These are phyloP conservation scores for Pseudogymnoascus sp. DNA, from an alignment of 2,329 filamentous ascomycete genomes.

Conservation along the genomic window DNA sequence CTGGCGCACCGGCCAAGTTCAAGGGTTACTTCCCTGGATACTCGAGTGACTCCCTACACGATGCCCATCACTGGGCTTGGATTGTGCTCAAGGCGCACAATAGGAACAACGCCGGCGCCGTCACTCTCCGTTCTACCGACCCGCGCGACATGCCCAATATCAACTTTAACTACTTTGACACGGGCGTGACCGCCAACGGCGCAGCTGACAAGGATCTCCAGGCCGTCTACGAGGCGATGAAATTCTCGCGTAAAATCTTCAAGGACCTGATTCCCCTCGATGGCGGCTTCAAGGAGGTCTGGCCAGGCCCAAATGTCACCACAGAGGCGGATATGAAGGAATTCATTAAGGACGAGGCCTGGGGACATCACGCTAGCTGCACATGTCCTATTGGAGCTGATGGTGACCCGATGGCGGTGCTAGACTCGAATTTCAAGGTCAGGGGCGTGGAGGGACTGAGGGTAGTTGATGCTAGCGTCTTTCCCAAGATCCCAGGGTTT, in stretches of 20 bases:
- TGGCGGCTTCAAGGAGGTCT: constrained; percentile 36
- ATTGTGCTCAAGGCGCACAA: constrained; percentile 53
- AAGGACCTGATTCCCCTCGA: constrained; percentile 35
- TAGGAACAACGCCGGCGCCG: constrained; percentile 53
- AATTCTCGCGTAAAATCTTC: constrained; percentile 29
- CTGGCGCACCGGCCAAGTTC: constrained; percentile 25
- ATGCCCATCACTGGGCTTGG: constrained; percentile 32
- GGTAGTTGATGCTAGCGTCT: constrained; percentile 56
- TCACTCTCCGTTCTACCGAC: constrained; percentile 52
- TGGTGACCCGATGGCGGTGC: constrained; percentile 45
- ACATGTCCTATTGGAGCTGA: constrained; percentile 49
- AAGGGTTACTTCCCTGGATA: constrained; percentile 38
- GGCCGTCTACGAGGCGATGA: constrained; percentile 14
- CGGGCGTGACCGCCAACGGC: constrained; percentile 28
- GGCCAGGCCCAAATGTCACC: constrained; percentile 35
- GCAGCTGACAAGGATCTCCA: constrained; percentile 14
- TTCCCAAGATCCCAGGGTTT: constrained; percentile 45
- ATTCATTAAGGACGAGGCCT: constrained; percentile 42
- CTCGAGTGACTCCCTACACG: constrained; percentile 30
- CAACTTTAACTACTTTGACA: constrained; percentile 51
- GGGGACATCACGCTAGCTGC: constrained; percentile 52
- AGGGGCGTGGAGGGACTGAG: constrained; percentile 47
- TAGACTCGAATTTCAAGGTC: constrained; percentile 51
- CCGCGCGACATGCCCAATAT: constrained; percentile 58
- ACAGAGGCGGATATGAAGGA: constrained; percentile 38